Evolutionary conservation across 2,329 filamentous ascomycete genomes (phyloP).

Genomic region (Phialocephala subalpina): DNA sequence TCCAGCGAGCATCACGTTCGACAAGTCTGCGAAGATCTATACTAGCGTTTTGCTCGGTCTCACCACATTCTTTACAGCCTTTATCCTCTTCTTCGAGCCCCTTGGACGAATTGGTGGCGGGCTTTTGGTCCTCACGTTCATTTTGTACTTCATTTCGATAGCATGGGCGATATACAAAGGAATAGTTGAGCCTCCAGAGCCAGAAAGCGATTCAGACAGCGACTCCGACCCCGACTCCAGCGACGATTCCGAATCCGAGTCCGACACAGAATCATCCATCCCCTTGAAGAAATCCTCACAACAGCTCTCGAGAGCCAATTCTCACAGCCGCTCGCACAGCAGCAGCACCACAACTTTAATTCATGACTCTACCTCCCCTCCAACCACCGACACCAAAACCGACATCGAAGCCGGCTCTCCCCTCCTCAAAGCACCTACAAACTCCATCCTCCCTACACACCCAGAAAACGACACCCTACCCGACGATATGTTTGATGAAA

Average conservation of each 20-base stretch:
- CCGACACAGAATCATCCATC: conserved; percentile 16
- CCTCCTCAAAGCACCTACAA: background rate
- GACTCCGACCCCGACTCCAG: conserved; percentile 42
- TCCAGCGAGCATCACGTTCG: conserved; percentile 48
- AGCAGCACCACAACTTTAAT: conserved; percentile 27
- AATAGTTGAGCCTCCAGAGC: conserved; percentile 48
- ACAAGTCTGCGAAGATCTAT: conserved; percentile 57
- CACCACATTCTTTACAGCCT: conserved; percentile 49
- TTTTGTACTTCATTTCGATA: conserved; percentile 53
- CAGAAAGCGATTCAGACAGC: conserved; percentile 52
- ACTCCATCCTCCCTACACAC: background rate
- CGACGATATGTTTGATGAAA: conserved; percentile 26
- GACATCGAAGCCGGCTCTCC: conserved; percentile 8
- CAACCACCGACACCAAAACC: conserved; percentile 10
- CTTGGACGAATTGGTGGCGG: conserved; percentile 48
- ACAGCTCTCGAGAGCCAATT: background rate
- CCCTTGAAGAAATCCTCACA: conserved; percentile 18
- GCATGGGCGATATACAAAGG: conserved; percentile 55
- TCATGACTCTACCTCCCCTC: conserved; percentile 20
- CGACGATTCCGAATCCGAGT: conserved; percentile 38
- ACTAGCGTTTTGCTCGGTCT: conserved; percentile 50
- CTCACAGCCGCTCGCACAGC: conserved; percentile 15
- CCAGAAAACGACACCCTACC: background rate
- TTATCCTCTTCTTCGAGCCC: conserved; percentile 42
- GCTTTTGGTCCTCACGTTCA: conserved; percentile 52